Evolutionary conservation across 306 rosid species (phyloP).

Genomic region (Quercus bicolor): DNA sequence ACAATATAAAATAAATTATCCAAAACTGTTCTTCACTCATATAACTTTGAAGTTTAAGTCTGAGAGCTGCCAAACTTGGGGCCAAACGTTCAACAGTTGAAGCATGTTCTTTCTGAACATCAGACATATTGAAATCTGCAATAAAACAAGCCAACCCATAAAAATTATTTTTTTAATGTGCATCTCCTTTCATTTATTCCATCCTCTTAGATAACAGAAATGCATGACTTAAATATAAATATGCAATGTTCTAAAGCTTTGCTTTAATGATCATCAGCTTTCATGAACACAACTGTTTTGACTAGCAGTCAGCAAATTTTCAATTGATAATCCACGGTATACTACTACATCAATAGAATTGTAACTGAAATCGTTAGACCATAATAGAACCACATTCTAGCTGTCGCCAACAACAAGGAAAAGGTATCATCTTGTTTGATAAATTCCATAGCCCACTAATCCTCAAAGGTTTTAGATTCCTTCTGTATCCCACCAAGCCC

Average conservation of each 20-base stretch:
- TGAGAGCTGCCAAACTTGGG: slow-evolving; percentile 57
- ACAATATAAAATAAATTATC: slow-evolving; percentile 78
- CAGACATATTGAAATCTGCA: slow-evolving; percentile 76
- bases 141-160: slow-evolving; percentile 21
- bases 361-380: not conserved
- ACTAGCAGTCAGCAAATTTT: not conserved
- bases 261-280: not conserved
- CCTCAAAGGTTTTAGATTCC: not conserved
- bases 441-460: not conserved
- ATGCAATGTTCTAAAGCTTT: not conserved
- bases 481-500: not conserved
- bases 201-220: not conserved
- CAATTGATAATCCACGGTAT: not conserved
- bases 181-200: not conserved
- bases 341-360: not conserved
- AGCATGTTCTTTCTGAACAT: slow-evolving; percentile 67
- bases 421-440: not conserved
- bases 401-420: not conserved
- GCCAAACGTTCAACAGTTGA: slow-evolving; percentile 57
- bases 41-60: slow-evolving; percentile 53
- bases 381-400: not conserved
- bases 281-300: not conserved
- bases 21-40: slow-evolving; percentile 77
- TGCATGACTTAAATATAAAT: not conserved
- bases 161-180: not conserved